These are phyloP conservation scores for Hypoxylon sp. DNA, from an alignment of 2,329 filamentous ascomycete species.

Conservation along the genomic window DNA sequence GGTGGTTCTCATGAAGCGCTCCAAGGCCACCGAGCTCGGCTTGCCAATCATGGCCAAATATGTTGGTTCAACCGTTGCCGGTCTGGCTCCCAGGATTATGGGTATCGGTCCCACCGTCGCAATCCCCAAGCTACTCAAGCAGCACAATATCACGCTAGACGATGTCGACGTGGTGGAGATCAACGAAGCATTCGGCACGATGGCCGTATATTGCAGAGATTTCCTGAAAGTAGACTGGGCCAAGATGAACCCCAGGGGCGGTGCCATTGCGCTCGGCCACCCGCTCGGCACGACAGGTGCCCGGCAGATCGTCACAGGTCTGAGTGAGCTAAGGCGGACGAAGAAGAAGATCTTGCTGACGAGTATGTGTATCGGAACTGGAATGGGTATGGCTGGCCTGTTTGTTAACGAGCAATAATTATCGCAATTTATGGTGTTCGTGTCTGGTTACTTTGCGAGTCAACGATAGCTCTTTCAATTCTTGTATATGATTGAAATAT, in stretches of 20 bases:
- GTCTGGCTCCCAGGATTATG: constrained; percentile 94
- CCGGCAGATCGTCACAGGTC: constrained; percentile 87
- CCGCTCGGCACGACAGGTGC: constrained; percentile 83
- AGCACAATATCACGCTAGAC: constrained; percentile 80
- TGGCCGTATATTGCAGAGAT: constrained; percentile 94
- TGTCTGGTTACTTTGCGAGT: background rate
- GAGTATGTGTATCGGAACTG: constrained; percentile 86
- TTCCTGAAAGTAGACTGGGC: constrained; percentile 76
- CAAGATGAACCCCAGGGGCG: constrained; percentile 86
- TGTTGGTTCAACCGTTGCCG: constrained; percentile 89
- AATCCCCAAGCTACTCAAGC: constrained; percentile 84
- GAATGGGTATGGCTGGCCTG: constrained; percentile 76
- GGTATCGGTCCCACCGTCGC: constrained; percentile 85
- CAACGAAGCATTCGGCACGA: constrained; percentile 98
- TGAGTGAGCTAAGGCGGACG: constrained; percentile 84
- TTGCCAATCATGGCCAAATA: constrained; percentile 96
- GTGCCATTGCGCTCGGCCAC: constrained; percentile 86
- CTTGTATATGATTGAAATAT: constrained; percentile 11
- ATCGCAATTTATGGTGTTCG: background rate
- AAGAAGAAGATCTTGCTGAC: constrained; percentile 94
- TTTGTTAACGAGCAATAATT: constrained; percentile 70
- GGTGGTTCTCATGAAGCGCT: constrained; percentile 93
- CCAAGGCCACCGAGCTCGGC: constrained; percentile 84
- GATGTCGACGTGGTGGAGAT: constrained; percentile 93
- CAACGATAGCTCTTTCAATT: background rate